These are phyloP conservation scores for Phytophthora gonapodyides DNA, from an alignment of 352 stramenopile genomes.

Conservation along the genomic window DNA sequence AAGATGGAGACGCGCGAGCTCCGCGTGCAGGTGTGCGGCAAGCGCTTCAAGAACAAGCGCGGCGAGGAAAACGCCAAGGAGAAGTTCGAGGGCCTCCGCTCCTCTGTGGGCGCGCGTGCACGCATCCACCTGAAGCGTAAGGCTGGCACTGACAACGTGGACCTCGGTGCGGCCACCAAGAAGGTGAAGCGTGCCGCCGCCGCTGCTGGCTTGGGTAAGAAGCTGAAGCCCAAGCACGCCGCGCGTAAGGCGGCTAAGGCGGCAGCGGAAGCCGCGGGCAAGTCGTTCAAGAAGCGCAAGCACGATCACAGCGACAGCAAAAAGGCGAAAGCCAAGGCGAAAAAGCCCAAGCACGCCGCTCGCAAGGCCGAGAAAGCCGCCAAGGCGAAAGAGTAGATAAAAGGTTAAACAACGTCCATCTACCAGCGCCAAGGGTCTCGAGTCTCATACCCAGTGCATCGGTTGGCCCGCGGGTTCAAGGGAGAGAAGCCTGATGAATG, in stretches of 20 bases:
- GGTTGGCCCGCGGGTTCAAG: too few species aligned
- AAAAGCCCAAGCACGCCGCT: slow-evolving; percentile 76
- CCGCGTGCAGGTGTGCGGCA: slow-evolving; percentile 80
- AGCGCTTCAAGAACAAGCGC: slow-evolving; percentile 84
- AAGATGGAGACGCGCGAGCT: slow-evolving; percentile 77
- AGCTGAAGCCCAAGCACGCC: slow-evolving; percentile 64
- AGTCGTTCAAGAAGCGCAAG: slow-evolving; percentile 36
- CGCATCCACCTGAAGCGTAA: slow-evolving; percentile 77
- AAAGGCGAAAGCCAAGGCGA: slow-evolving; percentile 45
- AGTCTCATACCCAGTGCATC: too few species aligned
- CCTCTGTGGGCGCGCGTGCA: slow-evolving; percentile 53
- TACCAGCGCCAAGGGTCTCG: too few species aligned
- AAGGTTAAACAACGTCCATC: slow-evolving; percentile 20
- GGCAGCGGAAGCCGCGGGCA: slow-evolving; percentile 27
- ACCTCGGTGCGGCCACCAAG: slow-evolving; percentile 23
- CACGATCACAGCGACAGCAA: slow-evolving; percentile 28
- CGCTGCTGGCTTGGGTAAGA: slow-evolving; percentile 39
- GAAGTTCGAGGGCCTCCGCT: slow-evolving; percentile 65
- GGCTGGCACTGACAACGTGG: slow-evolving; percentile 16
- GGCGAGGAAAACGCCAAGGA: slow-evolving; percentile 54
- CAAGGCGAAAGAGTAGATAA: slow-evolving; percentile 39
- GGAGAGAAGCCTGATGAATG: too few species aligned
- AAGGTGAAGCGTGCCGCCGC: slow-evolving; percentile 40
- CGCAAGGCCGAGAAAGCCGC: slow-evolving; percentile 65
- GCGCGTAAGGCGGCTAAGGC: slow-evolving; percentile 52